phyloP scores from a whole-genome alignment of 2,329 filamentous ascomycete genomes.

The Aureobasidium melanogenum region DNA sequence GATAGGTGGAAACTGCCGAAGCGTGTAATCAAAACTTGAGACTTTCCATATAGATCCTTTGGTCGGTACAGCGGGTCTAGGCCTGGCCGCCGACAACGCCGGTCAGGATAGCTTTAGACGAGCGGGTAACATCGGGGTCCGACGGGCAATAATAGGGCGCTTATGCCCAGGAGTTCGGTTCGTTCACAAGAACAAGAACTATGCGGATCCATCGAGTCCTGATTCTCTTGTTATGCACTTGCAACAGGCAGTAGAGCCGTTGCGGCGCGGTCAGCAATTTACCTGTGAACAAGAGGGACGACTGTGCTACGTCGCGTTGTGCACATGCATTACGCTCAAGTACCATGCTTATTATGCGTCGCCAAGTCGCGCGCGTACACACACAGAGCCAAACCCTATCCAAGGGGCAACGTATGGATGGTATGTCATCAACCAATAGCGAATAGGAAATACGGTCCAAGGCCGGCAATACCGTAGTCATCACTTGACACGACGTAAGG shows the following conservation, averaged over 20 bases:
- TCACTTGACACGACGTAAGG: no score
- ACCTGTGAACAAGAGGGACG: background rate
- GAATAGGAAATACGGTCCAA: background rate
- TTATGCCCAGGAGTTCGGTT: conserved; percentile 31
- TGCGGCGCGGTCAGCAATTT: background rate
- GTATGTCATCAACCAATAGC: background rate
- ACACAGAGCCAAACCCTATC: background rate
- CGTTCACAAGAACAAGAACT: background rate
- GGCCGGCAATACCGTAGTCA: no score
- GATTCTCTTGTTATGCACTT: background rate
- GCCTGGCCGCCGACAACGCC: conserved; percentile 18
- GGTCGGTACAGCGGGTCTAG: conserved; percentile 19
- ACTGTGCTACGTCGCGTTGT: background rate
- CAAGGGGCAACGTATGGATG: background rate
- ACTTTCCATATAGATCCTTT: conserved; percentile 9
- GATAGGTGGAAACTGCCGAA: conserved; percentile 11
- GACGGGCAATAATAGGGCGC: conserved; percentile 23
- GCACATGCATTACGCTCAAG: background rate
- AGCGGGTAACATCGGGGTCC: no score
- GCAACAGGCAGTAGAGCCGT: background rate
- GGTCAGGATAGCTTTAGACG: no score
- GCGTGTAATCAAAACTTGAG: conserved; percentile 8
- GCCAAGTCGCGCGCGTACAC: background rate
- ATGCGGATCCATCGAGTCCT: background rate
- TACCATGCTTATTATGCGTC: background rate